Conservation (phyloP, 2,329 filamentous ascomycete species). For the Scytalidium sp. region DNA sequence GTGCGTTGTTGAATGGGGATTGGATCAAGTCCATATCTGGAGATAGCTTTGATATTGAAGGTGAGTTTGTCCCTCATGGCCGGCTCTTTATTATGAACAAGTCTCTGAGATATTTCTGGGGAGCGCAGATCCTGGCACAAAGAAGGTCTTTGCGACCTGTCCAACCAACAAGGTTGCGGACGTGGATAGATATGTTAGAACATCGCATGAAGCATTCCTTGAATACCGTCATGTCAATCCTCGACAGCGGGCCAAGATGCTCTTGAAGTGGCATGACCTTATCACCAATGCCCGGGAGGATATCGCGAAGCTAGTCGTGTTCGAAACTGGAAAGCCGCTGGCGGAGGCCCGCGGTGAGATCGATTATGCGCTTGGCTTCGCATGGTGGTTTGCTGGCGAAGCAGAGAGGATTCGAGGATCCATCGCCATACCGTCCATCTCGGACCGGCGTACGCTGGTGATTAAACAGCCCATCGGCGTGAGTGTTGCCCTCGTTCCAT, state of each 20-base stretch:
- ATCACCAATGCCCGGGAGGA: constrained; percentile 58
- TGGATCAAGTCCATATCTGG: no score
- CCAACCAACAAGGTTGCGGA: no score
- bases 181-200: no score
- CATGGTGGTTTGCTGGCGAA: constrained; percentile 52
- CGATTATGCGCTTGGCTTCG: constrained; percentile 45
- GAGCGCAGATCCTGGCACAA: no score
- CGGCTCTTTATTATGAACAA: no score
- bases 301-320: constrained; percentile 56
- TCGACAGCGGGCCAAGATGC: constrained; percentile 53
- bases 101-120: no score
- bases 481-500: constrained; percentile 62
- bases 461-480: constrained; percentile 72
- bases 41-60: no score
- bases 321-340: constrained; percentile 49
- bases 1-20: no score
- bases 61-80: no score
- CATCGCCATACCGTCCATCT: constrained; percentile 52
- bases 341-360: constrained; percentile 46
- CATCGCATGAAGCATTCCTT: constrained; percentile 55
- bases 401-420: constrained; percentile 57
- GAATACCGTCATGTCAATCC: constrained; percentile 55
- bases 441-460: constrained; percentile 61
- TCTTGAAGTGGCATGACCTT: constrained; percentile 60
- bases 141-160: no score